Base-by-base conservation (phyloP, 371 early-diverging fungal genomes). In the Mortierella sp. region DNA sequence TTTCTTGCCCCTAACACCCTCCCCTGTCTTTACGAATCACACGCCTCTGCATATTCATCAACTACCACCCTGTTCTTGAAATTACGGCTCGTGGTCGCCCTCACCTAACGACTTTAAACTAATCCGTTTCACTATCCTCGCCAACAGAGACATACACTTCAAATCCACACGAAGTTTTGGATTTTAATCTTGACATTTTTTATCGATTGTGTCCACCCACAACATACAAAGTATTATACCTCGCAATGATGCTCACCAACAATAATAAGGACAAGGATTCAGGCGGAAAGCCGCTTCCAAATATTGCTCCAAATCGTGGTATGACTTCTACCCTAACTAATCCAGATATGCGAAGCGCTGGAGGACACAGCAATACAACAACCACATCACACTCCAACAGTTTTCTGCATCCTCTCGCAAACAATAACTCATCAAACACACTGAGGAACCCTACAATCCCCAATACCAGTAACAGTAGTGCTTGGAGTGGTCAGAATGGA, bases 401-500 rank as follows among this genome's bases (percentile, higher is more conserved):
- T 55, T 45, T 73, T 49, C 60, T 64, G 18, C 40, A 51, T 8
- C 75, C 69, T 11, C 14, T 40, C 58, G 55, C 14, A 49, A 66
- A 37, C 65, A 39, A 20, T 57, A 61, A 28, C 30, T 45, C 54
- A 10, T 5, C 51, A 35, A 64, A 64, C 26, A 52, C 63, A 28
- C 49, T 64, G 2, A 61, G 66, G 22, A 73, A 73, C 35, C 73
- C 66, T 18, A 22, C 43, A 9, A 30, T 57, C 18, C 62, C 61
- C 0, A 74, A 63, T 26, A 65, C 61, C 57, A 75, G 66, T 62
- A 77, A 65, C 18, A 52, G 24, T 49, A 76, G 61, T 61, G 57
- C 45, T 24, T 55, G 58, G 30, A 76, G 65, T 32, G 66, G 73
- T 11, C 64, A 74, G 30, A 66, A 64, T 3, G 54, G 59, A 8